A percentile compares a stretch with the other conserved stretches of the same genome.
phyloP scores from a whole-genome alignment of 169 alveolate species.

The Plasmodium sp. region DNA sequence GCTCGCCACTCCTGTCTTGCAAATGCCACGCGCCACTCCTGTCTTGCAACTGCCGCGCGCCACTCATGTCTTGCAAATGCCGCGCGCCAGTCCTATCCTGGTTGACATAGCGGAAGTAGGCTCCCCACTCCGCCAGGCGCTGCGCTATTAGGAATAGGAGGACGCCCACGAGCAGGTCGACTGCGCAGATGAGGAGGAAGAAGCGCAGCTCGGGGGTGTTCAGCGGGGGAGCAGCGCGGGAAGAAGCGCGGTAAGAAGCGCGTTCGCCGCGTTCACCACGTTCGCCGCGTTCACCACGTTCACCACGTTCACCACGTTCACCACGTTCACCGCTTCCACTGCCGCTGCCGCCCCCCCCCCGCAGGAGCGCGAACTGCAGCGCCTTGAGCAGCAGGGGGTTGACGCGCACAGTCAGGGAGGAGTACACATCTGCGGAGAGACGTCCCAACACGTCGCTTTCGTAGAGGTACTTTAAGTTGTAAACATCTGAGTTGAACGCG shows the following conservation, averaged over 20 bases:
- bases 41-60: too few relatives aligned
- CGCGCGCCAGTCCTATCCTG: too few relatives aligned
- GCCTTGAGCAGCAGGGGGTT: constrained; percentile 28
- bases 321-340: not conserved
- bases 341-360: not conserved
- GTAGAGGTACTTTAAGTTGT: constrained; percentile 48
- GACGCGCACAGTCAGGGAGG: constrained; percentile 9
- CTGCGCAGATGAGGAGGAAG: constrained; percentile 10
- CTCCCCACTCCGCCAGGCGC: not conserved
- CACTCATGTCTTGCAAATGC: too few relatives aligned
- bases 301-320: not conserved
- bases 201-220: constrained; percentile 25
- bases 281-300: not conserved
- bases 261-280: too few relatives aligned
- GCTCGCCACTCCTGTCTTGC: too few relatives aligned
- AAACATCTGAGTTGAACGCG: constrained; percentile 53
- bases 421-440: constrained; percentile 3
- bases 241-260: not conserved
- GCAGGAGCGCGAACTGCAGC: constrained; percentile 11
- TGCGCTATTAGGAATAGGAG: constrained; percentile 41
- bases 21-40: too few relatives aligned
- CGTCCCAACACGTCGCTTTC: constrained; percentile 38
- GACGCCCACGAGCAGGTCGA: constrained; percentile 25
- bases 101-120: constrained; percentile 16
- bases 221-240: not conserved